Evolutionary conservation across 371 early-diverging fungal species (phyloP), one percentile per base, ranked within the genome.

Genomic region (Lichtheimia ramosa): DNA sequence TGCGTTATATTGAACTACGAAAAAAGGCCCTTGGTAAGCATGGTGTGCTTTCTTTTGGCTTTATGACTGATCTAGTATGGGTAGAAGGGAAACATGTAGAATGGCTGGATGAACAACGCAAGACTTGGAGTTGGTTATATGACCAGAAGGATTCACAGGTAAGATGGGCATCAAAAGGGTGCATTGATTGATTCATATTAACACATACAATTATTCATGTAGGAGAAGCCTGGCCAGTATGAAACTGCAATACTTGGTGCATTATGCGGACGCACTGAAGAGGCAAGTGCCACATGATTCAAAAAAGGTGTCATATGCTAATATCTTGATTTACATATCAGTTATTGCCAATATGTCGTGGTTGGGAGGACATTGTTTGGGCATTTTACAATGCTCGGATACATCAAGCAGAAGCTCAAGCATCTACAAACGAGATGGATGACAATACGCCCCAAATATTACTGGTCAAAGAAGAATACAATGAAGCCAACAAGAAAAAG

Each of bases 321-420:
- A 14, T 25, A 23, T 0, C 5, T 39, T 25, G n/a, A 24, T n/a
- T n/a, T n/a, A n/a, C n/a, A n/a, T 23, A 16, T 10, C 53, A 64
- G 56, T 42, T 55, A 10, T 43, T 65, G 16, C 55, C 63, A 1
- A 51, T 61, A 28, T 69, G 74, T 39, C 42, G 66, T 18, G 66
- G 71, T 2, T 77, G 71, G 71, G 73, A 77, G 53, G 71, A 71
- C 53, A 57, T 73, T 1, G 46, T 77, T 13, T 77, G 77, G 77
- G 59, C 66, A 0, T 69, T 62, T 18, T 64, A 68, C 50, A 73
- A 77, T 52, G 50, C 49, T 10, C 46, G 21, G 2, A 43, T 64
- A 2, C 61, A 70, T 34, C 48, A 57, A 21, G 10, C 51, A 42
- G 59, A 67, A 18, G 43, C 51, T 24, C 28, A 49, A 3, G 25